A percentile compares a stretch with the other conserved stretches of the same genome.
Evolutionary conservation across 1,284 basidiomycete species (phyloP).

Genomic region (Laetiporus sulphureus): DNA sequence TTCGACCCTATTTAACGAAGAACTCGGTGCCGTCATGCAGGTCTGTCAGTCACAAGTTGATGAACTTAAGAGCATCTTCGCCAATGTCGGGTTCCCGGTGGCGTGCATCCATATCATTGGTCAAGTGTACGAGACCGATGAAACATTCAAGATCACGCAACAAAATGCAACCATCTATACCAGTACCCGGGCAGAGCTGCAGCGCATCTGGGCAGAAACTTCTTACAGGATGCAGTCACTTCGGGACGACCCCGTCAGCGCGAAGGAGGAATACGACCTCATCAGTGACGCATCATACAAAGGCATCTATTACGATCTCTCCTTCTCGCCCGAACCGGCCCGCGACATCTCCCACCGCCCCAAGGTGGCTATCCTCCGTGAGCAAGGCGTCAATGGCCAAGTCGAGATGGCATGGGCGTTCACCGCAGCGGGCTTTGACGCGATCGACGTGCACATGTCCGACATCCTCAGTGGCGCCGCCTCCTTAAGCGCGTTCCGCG

Average conservation of each 20-base stretch:
- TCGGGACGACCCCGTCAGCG: slow-evolving; percentile 78
- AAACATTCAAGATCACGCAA: slow-evolving; percentile 59
- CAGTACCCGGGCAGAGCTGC: slow-evolving; percentile 66
- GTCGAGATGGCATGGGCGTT: slow-evolving; percentile 99
- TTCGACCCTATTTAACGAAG: slow-evolving; percentile 89
- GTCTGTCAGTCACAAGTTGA: slow-evolving; percentile 59
- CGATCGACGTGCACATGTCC: slow-evolving; percentile 97
- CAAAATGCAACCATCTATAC: slow-evolving; percentile 53
- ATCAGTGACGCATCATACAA: slow-evolving; percentile 59
- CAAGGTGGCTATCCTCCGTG: slow-evolving; percentile 91
- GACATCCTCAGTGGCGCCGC: slow-evolving; percentile 79
- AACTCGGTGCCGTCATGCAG: slow-evolving; percentile 92
- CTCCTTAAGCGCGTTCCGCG: slow-evolving; percentile 68
- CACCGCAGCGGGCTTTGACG: slow-evolving; percentile 86
- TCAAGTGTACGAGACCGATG: slow-evolving; percentile 50
- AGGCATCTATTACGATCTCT: slow-evolving; percentile 79
- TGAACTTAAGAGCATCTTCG: slow-evolving; percentile 58
- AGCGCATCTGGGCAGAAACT: slow-evolving; percentile 90
- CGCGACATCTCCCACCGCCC: slow-evolving; percentile 50
- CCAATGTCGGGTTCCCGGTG: slow-evolving; percentile 65
- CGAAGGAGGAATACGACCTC: slow-evolving; percentile 79
- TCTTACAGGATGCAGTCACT: slow-evolving; percentile 88
- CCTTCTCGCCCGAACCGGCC: slow-evolving; percentile 46
- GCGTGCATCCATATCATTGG: slow-evolving; percentile 75
- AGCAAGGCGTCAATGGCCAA: slow-evolving; percentile 98